Conservation (phyloP, 1,284 basidiomycete genomes). For the Boletus sp. region DNA sequence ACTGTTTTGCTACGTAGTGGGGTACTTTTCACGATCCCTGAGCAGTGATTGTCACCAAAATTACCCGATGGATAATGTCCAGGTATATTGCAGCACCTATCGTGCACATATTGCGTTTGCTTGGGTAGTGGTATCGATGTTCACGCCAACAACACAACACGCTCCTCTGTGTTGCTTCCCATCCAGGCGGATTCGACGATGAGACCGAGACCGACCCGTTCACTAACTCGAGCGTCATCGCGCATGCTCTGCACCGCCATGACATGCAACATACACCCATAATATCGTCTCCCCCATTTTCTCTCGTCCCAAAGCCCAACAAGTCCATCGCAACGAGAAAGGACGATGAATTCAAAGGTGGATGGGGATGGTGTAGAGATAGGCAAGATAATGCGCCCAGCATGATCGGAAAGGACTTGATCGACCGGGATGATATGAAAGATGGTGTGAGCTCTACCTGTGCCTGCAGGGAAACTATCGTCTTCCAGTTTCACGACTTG, state of each 20-base stretch:
- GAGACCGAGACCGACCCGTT: conserved; percentile 17
- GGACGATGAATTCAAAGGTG: conserved; percentile 16
- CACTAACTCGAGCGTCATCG: conserved; percentile 5
- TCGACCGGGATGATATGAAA: conserved; percentile 15
- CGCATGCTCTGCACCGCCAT: conserved; percentile 16
- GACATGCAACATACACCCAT: conserved; percentile 22
- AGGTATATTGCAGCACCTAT: not conserved
- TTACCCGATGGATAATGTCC: too few species aligned
- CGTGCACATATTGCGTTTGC: not conserved
- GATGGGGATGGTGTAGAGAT: conserved; percentile 7
- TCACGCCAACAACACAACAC: conserved; percentile 13
- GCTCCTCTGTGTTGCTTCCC: conserved; percentile 3
- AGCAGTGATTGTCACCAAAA: too few species aligned
- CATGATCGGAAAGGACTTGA: not conserved
- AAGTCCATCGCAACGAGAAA: conserved; percentile 15
- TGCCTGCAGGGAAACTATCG: not conserved
- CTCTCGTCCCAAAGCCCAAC: conserved; percentile 14
- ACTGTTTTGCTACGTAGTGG: too few species aligned
- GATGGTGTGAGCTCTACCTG: conserved; percentile 5
- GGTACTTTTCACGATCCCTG: too few species aligned
- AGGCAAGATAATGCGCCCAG: conserved; percentile 21
- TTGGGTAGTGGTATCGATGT: not conserved
- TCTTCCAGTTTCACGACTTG: conserved; percentile 6
- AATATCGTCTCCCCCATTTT: conserved; percentile 10
- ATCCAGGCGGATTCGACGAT: conserved; percentile 17